Percentiles rank a stretch among this genome's conserved stretches.
phyloP scores from a whole-genome alignment of 2,329 filamentous ascomycete genomes.

The Cadophora gregata region DNA sequence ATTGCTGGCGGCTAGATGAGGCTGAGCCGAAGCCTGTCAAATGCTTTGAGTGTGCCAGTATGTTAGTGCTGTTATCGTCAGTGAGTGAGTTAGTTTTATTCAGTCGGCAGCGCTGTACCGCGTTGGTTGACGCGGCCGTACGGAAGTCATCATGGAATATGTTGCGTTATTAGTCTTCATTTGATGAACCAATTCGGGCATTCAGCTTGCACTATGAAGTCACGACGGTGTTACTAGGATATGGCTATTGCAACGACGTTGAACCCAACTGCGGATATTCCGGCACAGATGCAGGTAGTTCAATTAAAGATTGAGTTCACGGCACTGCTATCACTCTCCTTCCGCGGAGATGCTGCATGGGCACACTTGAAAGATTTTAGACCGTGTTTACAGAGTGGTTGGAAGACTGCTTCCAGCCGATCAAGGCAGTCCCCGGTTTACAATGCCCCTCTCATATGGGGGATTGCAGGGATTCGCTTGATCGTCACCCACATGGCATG shows the following conservation, averaged over 20 bases:
- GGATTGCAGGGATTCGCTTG: background rate
- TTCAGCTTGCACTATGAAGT: background rate
- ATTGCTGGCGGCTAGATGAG: constrained; percentile 7
- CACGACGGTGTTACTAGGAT: background rate
- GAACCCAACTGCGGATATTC: background rate
- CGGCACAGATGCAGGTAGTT: background rate
- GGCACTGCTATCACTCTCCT: background rate
- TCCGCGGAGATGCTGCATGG: background rate
- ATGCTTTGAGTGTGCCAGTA: background rate
- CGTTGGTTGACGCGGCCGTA: background rate
- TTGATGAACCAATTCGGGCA: background rate
- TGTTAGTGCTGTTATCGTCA: constrained; percentile 1
- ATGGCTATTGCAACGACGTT: background rate
- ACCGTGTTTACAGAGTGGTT: background rate
- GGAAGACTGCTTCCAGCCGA: background rate
- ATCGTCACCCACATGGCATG: constrained; percentile 5
- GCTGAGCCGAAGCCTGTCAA: background rate
- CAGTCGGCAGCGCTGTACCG: background rate
- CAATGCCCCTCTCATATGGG: background rate
- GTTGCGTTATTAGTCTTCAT: background rate
- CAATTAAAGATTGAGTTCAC: background rate
- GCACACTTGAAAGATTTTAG: background rate
- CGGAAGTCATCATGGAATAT: background rate
- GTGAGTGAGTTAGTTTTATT: too few relatives aligned
- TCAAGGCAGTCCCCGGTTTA: background rate